phyloP scores from a whole-genome alignment of 176 grass and related monocot species.

The Elaeis guineensis region DNA sequence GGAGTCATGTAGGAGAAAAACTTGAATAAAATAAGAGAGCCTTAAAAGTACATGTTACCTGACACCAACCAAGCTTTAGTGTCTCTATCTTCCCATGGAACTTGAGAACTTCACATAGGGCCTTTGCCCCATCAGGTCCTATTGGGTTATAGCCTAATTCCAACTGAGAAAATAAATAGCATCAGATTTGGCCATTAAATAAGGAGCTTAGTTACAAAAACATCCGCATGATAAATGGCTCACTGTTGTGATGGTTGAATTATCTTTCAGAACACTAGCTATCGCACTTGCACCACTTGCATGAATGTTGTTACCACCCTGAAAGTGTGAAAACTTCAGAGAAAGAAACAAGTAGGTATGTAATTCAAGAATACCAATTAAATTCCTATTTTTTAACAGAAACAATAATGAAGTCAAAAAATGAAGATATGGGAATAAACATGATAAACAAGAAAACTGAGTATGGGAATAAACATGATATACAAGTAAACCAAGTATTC shows the following conservation, averaged over 20 bases:
- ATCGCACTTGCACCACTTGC: constrained; percentile 62
- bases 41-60: constrained; percentile 37
- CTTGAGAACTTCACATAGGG: constrained; percentile 82
- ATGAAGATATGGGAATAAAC: too few species aligned
- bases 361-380: too few species aligned
- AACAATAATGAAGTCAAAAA: too few species aligned
- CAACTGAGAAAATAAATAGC: constrained; percentile 44
- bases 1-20: not conserved
- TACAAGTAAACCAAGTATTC: too few species aligned
- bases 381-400: too few species aligned
- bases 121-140: constrained; percentile 70
- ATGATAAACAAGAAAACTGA: too few species aligned
- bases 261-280: constrained; percentile 82
- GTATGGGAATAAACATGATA: too few species aligned
- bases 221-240: constrained; percentile 27
- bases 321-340: constrained; percentile 24
- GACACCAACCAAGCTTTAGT: constrained; percentile 97
- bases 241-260: constrained; percentile 70
- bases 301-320: constrained; percentile 99
- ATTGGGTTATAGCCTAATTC: constrained; percentile 96
- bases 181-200: constrained; percentile 27
- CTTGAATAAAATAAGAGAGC: not conserved
- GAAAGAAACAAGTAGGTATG: not conserved
- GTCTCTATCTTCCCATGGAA: constrained; percentile 83
- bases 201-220: constrained; percentile 5